A percentile compares a stretch with the other conserved stretches of the same genome.
Conservation (phyloP, 208 protist species). For the Trypanosoma platydactyli region DNA sequence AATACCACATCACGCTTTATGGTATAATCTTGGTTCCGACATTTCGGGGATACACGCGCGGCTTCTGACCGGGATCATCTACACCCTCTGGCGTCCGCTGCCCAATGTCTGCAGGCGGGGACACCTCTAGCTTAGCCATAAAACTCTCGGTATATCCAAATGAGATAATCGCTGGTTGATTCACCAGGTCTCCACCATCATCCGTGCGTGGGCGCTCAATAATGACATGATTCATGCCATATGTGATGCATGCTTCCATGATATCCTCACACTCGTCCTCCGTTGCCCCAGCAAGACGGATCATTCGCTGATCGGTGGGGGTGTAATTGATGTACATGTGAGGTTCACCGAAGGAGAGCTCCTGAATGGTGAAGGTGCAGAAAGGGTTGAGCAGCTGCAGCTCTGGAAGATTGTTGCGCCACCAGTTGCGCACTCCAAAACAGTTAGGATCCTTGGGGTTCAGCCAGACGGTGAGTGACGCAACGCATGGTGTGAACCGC, state of each 20-base stretch:
- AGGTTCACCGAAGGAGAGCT: constrained; percentile 89
- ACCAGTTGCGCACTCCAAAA: constrained; percentile 92
- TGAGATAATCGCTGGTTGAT: constrained; percentile 83
- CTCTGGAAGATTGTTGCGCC: constrained; percentile 90
- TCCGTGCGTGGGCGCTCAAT: constrained; percentile 81
- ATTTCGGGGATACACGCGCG: constrained; percentile 81
- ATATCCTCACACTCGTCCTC: constrained; percentile 91
- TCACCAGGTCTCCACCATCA: constrained; percentile 87
- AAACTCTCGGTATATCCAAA: constrained; percentile 91
- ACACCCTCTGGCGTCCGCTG: constrained; percentile 84
- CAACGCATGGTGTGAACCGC: constrained; percentile 87
- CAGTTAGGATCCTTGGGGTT: constrained; percentile 92
- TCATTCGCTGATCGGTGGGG: constrained; percentile 85
- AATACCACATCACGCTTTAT: constrained; percentile 22
- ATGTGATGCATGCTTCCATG: constrained; percentile 89
- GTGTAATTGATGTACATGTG: constrained; percentile 92
- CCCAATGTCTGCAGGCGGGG: constrained; percentile 78
- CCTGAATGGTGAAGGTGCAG: constrained; percentile 88
- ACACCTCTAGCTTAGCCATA: constrained; percentile 82
- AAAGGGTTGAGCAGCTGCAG: constrained; percentile 89
- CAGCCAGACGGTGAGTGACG: constrained; percentile 84
- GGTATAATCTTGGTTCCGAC: constrained; percentile 89
- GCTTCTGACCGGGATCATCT: constrained; percentile 88
- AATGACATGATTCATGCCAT: constrained; percentile 89
- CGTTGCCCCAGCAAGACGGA: constrained; percentile 83